Evolutionary conservation across 129 eudicot genomes (phyloP), one percentile per base, ranked within the genome.

Genomic region (Flaveria brownii): DNA sequence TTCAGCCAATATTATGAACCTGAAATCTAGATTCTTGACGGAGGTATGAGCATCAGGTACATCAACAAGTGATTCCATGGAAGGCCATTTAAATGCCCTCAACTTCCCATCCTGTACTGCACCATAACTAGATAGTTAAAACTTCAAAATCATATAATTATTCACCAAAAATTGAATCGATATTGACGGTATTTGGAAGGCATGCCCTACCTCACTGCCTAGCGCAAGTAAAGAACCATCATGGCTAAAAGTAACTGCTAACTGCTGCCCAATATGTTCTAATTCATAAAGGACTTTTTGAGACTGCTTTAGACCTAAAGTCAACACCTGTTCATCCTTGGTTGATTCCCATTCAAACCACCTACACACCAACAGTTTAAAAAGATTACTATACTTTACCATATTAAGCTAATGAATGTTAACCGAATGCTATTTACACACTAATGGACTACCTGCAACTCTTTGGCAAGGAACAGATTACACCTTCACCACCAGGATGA

Each of bases 61-160:
- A 80, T 86, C 84, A 54, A 95, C 78, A 68, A 80, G 45, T 65
- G 73, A 50, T 76, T 91, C 97, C 99, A 95, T 84, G 79, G 88
- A 67, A 47, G 99, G 99, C 99, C 99, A 95, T 88, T 95, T 91
- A 74, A 89, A 95, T 41, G 88, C 92, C 88, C 96, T 89, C 83
- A 95, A 84, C 77, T 89, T 91, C 74, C 99, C 99, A 87, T 95
- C 99, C 99, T 95, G 97, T 83, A 89, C 90, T 88, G 96, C 88
- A 85, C 77, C 83, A 87, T 67, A 79, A 78, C 25, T 18, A 20
- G 59, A 78, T 78, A 49, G 39, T 45, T 43, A 43, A 17, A 68
- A 78, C 76, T 79, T 64, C 86, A 71, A 72, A 78, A 67, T 79
- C 73, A 20, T 15, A 14, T 13, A 49, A 70, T 14, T 16, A 47